Conservation (phyloP, 768 basidiomycete genomes). For the Galerina marginata region DNA sequence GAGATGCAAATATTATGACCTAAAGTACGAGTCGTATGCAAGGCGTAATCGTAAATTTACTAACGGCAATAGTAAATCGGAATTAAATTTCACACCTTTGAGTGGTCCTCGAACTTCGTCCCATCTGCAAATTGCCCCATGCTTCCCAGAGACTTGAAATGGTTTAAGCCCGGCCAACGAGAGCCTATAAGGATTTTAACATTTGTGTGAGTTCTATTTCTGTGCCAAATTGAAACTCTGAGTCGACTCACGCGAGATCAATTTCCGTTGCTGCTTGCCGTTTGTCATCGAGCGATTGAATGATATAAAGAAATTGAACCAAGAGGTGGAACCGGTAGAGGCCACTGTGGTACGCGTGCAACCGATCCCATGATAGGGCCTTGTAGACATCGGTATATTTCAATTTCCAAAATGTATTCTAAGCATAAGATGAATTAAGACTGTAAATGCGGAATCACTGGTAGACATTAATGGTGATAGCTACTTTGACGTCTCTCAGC, state of each 20-base stretch:
- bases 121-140: slow-evolving; percentile 37
- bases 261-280: not conserved
- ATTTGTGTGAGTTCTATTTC: no score
- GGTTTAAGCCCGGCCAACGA: slow-evolving; percentile 38
- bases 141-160: slow-evolving; percentile 31
- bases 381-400: slow-evolving; percentile 34
- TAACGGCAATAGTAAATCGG: not conserved
- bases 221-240: not conserved
- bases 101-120: slow-evolving; percentile 40
- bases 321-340: slow-evolving; percentile 38
- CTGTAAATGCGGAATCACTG: not conserved
- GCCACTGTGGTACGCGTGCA: slow-evolving; percentile 39
- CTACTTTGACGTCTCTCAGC: slow-evolving; percentile 31
- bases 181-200: slow-evolving; percentile 29
- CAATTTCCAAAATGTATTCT: slow-evolving; percentile 47
- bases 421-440: not conserved
- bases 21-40: no score
- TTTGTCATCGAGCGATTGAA: slow-evolving; percentile 3
- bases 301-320: slow-evolving; percentile 24
- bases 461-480: slow-evolving; percentile 1
- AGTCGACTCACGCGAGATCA: not conserved
- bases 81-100: slow-evolving; percentile 29
- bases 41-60: no score
- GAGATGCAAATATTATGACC: slow-evolving; percentile 23
- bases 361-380: slow-evolving; percentile 40